Percentiles rank a stretch among this genome's conserved stretches.
These are phyloP conservation scores for sunflower (Helianthus annuus) DNA, from an alignment of 129 eudicot species.

Conservation along the genomic window DNA sequence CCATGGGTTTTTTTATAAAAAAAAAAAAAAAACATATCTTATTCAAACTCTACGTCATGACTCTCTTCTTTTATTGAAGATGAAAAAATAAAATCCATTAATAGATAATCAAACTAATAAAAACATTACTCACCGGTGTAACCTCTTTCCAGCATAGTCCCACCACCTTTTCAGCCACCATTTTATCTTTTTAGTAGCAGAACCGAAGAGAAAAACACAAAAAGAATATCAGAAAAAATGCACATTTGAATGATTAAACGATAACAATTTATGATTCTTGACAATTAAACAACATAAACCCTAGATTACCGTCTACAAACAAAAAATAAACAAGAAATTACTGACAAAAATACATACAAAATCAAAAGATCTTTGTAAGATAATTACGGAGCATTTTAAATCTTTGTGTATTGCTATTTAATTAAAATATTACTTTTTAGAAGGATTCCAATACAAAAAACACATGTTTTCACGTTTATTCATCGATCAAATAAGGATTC, in stretches of 20 bases:
- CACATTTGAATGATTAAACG: background rate
- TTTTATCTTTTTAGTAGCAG: background rate
- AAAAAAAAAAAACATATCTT: background rate
- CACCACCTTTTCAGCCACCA: background rate
- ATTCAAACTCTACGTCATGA: background rate
- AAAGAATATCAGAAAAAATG: background rate
- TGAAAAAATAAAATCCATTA: too few relatives aligned
- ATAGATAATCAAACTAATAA: background rate
- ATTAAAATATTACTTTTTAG: too few relatives aligned
- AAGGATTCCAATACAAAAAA: too few relatives aligned
- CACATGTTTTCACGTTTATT: too few relatives aligned
- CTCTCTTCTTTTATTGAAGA: background rate
- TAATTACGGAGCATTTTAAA: too few relatives aligned
- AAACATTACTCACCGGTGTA: slow-evolving; percentile 16
- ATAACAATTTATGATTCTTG: background rate
- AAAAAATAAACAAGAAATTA: too few relatives aligned
- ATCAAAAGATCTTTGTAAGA: too few relatives aligned
- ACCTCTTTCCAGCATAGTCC: slow-evolving; percentile 3
- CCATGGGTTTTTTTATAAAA: background rate
- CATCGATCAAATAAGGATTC: too few relatives aligned
- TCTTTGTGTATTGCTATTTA: too few relatives aligned
- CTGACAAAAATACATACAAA: too few relatives aligned
- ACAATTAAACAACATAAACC: background rate
- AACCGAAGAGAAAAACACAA: background rate
- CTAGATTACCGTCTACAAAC: too few relatives aligned